phyloP scores from a whole-genome alignment of 2,329 filamentous ascomycete genomes.

The Colletotrichum gigasporum region DNA sequence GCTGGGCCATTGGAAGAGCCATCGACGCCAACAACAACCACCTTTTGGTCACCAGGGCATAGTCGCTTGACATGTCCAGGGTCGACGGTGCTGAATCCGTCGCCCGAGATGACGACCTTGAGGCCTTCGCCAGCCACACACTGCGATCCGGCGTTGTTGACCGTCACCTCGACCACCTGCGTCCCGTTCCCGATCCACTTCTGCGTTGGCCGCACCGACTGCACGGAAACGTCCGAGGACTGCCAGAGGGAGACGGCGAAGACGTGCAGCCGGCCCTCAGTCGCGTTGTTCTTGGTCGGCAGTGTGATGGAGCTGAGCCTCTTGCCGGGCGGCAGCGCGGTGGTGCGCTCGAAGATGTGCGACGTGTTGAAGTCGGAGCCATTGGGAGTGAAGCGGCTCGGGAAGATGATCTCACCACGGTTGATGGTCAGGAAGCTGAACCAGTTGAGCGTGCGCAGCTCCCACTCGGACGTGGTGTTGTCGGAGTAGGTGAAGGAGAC shows the following conservation, averaged over 20 bases:
- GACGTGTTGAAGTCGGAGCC: conserved; percentile 52
- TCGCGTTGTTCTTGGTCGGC: conserved; percentile 47
- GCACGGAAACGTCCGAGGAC: conserved; percentile 40
- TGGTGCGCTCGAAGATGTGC: conserved; percentile 56
- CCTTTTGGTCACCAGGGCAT: conserved; percentile 54
- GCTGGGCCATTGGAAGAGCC: conserved; percentile 37
- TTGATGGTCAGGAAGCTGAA: conserved; percentile 55
- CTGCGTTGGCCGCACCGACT: conserved; percentile 53
- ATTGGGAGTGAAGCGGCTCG: conserved; percentile 49
- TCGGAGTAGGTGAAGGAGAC: conserved; percentile 54
- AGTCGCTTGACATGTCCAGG: conserved; percentile 48
- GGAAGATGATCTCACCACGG: conserved; percentile 55
- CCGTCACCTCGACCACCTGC: conserved; percentile 51
- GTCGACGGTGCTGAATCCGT: conserved; percentile 54
- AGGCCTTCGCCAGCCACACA: conserved; percentile 44
- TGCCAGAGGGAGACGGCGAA: conserved; percentile 51
- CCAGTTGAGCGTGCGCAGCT: conserved; percentile 55
- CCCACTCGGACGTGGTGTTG: conserved; percentile 46
- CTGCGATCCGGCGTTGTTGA: conserved; percentile 47
- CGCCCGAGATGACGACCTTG: conserved; percentile 40
- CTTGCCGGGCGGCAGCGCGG: conserved; percentile 47
- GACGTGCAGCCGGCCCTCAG: conserved; percentile 49
- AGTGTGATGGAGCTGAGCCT: conserved; percentile 49
- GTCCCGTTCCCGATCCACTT: conserved; percentile 46
- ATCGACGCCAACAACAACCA: conserved; percentile 47